Conservation (phyloP, 768 basidiomycete genomes). For the Naganishia randhawae region DNA sequence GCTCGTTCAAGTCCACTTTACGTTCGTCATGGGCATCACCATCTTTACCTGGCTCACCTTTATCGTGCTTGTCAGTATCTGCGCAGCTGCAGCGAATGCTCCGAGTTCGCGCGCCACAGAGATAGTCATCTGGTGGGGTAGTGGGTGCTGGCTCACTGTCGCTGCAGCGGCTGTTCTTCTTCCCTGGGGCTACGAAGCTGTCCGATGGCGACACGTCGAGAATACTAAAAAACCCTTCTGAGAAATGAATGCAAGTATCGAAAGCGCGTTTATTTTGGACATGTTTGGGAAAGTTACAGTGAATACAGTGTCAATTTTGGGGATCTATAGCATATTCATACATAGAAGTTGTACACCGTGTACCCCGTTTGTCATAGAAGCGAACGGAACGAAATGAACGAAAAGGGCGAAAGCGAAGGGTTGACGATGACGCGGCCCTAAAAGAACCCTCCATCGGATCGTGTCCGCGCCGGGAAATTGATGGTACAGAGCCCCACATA, state of each 20-base stretch:
- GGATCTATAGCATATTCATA: not conserved
- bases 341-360: not conserved
- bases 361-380: no score
- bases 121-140: conserved; percentile 26
- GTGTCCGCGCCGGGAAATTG: not conserved
- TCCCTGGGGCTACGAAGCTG: conserved; percentile 26
- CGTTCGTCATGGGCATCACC: conserved; percentile 13
- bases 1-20: conserved; percentile 17
- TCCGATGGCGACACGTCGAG: conserved; percentile 26
- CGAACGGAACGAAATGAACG: not conserved
- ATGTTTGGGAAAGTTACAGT: not conserved
- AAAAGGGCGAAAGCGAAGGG: conserved; percentile 9
- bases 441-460: not conserved
- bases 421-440: not conserved
- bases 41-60: conserved; percentile 18
- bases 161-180: conserved; percentile 4
- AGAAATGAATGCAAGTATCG: no score
- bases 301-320: not conserved
- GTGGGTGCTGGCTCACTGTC: conserved; percentile 11
- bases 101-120: not conserved
- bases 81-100: conserved; percentile 10
- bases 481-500: not conserved
- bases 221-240: conserved; percentile 3
- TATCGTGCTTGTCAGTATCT: conserved; percentile 18
- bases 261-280: no score